Base-by-base conservation (phyloP, 2,329 filamentous ascomycete species). In the Pseudogymnoascus destructans region DNA sequence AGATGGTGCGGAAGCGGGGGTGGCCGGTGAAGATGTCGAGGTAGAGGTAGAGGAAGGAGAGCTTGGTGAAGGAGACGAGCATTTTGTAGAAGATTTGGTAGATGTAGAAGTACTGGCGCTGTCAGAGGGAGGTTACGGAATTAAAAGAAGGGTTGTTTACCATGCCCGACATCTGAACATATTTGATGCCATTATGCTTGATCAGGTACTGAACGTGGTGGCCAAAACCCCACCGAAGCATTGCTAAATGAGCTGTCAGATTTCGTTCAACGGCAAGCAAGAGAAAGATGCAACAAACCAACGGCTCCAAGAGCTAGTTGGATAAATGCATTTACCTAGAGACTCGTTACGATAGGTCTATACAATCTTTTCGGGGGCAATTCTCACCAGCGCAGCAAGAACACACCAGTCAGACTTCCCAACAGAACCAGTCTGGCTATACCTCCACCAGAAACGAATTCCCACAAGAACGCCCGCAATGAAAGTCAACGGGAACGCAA, bases 1-100 rank as follows among this genome's bases (percentile, higher is more conserved):
- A 62, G 33, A 32, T 42, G 8, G 11, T 40, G n/a, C 59, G 61
- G 49, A 61, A 62, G 9, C 42, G 35, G 27, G 55, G 58, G 6
- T 61, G 60, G 9, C 56, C 58, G 30, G 46, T 61, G 33, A 60
- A 59, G 46, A 62, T 62, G 23, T 60, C 60, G 25, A 62, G 42
- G 21, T 61, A 40, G 15, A 62, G 57, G 19, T 61, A 36, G 36
- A 58, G 61, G 27, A 60, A 58, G 4, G 61, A 60, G 30, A 61
- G 36, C 35, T 62, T 62, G 6, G 61, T 61, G 42, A 62, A 55
- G 10, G 59, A 60, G 19, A 40, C 58, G 19, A 52, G 56, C 27
- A 56, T 55, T 57, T 62, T 61, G 46, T 61, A 62, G 27, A 62
- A 58, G 21, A 62, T 59, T 49, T 61, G 61, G 33, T 59, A 62